Percentiles rank a stretch among this genome's conserved stretches.
These are phyloP conservation scores for Trametes villosa DNA, from an alignment of 768 basidiomycete species.

Conservation along the genomic window DNA sequence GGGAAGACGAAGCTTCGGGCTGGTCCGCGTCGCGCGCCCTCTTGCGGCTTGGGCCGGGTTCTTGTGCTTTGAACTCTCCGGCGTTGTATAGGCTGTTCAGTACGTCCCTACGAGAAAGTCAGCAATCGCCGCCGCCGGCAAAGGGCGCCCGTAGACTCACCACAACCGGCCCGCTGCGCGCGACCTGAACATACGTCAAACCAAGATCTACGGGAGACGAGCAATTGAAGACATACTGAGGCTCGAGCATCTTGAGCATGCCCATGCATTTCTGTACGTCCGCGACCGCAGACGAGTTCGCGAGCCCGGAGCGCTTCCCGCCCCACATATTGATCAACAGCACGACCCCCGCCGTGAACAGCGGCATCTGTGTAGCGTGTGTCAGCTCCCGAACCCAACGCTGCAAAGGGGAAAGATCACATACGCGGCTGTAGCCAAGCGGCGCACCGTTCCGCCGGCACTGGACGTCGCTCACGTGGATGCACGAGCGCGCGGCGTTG, in stretches of 20 bases:
- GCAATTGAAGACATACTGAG: slow-evolving; percentile 8
- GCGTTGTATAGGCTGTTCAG: slow-evolving; percentile 4
- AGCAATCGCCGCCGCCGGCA: background rate
- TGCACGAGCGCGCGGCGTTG: slow-evolving; percentile 80
- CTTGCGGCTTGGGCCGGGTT: background rate
- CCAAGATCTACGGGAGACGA: background rate
- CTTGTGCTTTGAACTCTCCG: background rate
- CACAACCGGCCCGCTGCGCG: slow-evolving; percentile 1
- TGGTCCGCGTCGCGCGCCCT: slow-evolving; percentile 1
- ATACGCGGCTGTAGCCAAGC: slow-evolving; percentile 12
- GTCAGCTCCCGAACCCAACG: too few species aligned
- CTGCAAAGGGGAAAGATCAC: background rate
- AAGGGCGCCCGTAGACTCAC: background rate
- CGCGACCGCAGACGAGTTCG: slow-evolving; percentile 40
- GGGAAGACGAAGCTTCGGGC: too few species aligned
- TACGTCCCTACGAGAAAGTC: background rate
- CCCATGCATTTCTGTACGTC: slow-evolving; percentile 49
- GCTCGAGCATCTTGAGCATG: slow-evolving; percentile 24
- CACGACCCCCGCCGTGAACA: slow-evolving; percentile 50
- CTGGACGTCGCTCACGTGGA: slow-evolving; percentile 69
- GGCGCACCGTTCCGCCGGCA: slow-evolving; percentile 6
- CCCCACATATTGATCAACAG: slow-evolving; percentile 56
- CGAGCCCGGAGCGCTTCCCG: slow-evolving; percentile 40
- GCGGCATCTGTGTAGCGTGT: slow-evolving; percentile 33
- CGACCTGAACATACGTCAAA: background rate